phyloP scores from a whole-genome alignment of 495 filamentous ascomycete species.

The Xylona heveae region DNA sequence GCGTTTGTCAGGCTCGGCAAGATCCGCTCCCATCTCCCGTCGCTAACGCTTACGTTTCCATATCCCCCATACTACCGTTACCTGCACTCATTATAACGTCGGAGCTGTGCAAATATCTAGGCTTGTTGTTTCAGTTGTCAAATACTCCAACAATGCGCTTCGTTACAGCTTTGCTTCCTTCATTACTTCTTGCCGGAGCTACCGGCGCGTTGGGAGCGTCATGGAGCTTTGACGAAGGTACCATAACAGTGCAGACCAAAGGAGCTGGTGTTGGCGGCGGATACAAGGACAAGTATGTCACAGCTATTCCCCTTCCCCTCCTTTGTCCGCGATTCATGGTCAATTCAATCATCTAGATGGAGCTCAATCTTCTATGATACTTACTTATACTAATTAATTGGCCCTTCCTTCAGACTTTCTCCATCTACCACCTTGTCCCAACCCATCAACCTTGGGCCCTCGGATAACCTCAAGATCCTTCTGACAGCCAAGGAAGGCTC shows the following conservation, averaged over 20 bases:
- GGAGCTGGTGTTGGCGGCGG: constrained; percentile 37
- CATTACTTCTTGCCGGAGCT: constrained; percentile 15
- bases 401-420: constrained; percentile 29
- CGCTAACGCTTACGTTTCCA: too few relatives aligned
- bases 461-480: constrained; percentile 62
- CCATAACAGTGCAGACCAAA: constrained; percentile 53
- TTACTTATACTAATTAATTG: constrained; percentile 4
- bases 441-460: constrained; percentile 38
- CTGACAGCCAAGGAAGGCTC: constrained; percentile 63
- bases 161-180: constrained; percentile 2
- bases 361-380: background rate
- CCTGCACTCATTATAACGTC: too few relatives aligned
- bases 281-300: constrained; percentile 50
- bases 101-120: too few relatives aligned
- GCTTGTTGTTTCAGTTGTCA: too few relatives aligned
- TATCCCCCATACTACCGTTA: too few relatives aligned
- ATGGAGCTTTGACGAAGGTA: constrained; percentile 77
- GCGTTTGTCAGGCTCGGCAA: too few relatives aligned
- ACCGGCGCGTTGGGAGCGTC: constrained; percentile 35
- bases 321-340: background rate
- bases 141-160: constrained; percentile 7
- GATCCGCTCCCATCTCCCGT: too few relatives aligned
- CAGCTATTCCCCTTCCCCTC: background rate
- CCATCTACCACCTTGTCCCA: constrained; percentile 38
- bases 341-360: constrained; percentile 5